Percentiles rank a stretch among this genome's conserved stretches.
Evolutionary conservation across 179 eudicot species (phyloP).

Genomic region (Gypsophila paniculata): DNA sequence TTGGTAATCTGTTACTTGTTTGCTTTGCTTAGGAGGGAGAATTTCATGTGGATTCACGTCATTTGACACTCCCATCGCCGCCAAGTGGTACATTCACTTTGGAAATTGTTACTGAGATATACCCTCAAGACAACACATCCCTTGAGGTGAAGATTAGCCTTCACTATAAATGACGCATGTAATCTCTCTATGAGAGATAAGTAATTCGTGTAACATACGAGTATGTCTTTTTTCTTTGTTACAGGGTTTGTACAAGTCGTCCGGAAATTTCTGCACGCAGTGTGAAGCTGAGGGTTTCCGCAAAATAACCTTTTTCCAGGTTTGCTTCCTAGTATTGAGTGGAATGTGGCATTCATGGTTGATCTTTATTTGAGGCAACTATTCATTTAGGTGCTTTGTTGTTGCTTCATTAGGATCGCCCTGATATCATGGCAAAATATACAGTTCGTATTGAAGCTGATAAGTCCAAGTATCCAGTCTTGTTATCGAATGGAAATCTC

Average conservation of each 20-base stretch:
- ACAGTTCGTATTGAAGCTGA: slow-evolving; percentile 91
- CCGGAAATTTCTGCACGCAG: slow-evolving; percentile 92
- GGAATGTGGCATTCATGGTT: neutral
- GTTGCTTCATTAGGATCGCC: slow-evolving; percentile 63
- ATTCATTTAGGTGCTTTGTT: slow-evolving; percentile 9
- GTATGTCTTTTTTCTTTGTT: slow-evolving; percentile 1
- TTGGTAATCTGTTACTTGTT: neutral
- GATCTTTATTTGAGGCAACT: neutral
- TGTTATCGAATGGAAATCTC: slow-evolving; percentile 94
- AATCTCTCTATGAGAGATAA: slow-evolving; percentile 9
- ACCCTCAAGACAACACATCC: slow-evolving; percentile 87
- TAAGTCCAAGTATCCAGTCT: slow-evolving; percentile 78
- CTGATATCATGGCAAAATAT: slow-evolving; percentile 98
- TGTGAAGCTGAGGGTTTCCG: slow-evolving; percentile 99
- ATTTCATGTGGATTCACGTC: slow-evolving; percentile 67
- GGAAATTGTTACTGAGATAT: slow-evolving; percentile 79
- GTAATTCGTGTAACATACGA: slow-evolving; percentile 7
- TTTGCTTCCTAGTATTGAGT: slow-evolving; percentile 19
- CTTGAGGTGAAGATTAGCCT: slow-evolving; percentile 53
- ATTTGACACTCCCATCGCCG: slow-evolving; percentile 60
- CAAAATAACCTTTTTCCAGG: slow-evolving; percentile 93
- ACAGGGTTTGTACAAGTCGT: slow-evolving; percentile 92
- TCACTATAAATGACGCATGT: neutral
- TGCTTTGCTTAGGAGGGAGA: slow-evolving; percentile 59
- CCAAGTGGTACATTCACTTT: slow-evolving; percentile 67